A percentile compares a stretch with the other conserved stretches of the same genome.
Evolutionary conservation across 2,329 filamentous ascomycete genomes (phyloP).

Genomic region (Diaporthe sp.): DNA sequence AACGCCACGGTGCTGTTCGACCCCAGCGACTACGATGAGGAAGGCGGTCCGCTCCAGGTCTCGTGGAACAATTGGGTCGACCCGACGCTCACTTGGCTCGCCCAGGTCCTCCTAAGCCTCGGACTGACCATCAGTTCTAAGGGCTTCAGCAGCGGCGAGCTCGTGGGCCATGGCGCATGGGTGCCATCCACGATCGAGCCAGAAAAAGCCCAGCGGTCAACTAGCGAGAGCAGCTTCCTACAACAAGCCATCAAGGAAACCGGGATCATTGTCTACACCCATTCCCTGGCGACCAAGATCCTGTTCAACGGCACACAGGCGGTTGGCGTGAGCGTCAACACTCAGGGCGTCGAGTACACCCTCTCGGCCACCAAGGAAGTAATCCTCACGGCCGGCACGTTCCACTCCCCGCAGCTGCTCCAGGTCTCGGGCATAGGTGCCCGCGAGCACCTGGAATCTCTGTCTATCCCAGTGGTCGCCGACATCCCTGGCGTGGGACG

Average conservation of each 20-base stretch:
- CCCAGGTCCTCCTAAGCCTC: constrained; percentile 22
- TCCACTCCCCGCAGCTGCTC: constrained; percentile 57
- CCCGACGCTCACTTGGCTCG: constrained; percentile 36
- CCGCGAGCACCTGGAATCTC: constrained; percentile 47
- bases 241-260: constrained; percentile 46
- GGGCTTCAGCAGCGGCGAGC: constrained; percentile 36
- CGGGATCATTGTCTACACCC: constrained; percentile 38
- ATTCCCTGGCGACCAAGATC: constrained; percentile 30
- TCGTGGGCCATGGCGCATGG: constrained; percentile 30
- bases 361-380: constrained; percentile 50
- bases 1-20: constrained; percentile 36
- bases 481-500: constrained; percentile 46
- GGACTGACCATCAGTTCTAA: constrained; percentile 31
- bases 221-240: constrained; percentile 37
- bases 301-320: constrained; percentile 30
- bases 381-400: constrained; percentile 58
- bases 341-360: constrained; percentile 29
- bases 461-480: constrained; percentile 48
- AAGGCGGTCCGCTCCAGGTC: constrained; percentile 35
- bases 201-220: constrained; percentile 22
- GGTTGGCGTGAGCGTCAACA: constrained; percentile 28
- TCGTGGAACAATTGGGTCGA: constrained; percentile 39
- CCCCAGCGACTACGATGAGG: constrained; percentile 17
- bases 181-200: constrained; percentile 35
- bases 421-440: constrained; percentile 52